Evolutionary conservation across 2,329 filamentous ascomycete species (phyloP).

Genomic region (Penicillium sclerotigenum): DNA sequence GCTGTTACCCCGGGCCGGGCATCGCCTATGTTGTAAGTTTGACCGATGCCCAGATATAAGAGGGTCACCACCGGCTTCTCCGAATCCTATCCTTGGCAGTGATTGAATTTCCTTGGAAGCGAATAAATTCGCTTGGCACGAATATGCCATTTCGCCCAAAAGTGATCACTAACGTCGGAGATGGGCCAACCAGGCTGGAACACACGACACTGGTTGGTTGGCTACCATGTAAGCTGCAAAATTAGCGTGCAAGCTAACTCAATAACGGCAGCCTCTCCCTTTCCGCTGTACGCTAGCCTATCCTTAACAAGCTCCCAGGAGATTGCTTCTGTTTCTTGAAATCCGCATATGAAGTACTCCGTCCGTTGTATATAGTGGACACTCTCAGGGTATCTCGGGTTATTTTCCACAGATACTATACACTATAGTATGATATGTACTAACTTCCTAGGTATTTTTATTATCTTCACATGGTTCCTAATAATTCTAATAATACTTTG

Average conservation of each 20-base stretch:
- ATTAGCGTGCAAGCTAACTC: neutral
- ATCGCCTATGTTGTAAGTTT: neutral
- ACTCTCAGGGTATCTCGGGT: neutral
- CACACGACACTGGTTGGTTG: neutral
- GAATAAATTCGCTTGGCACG: too few species aligned
- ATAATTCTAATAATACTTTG: neutral
- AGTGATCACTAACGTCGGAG: neutral
- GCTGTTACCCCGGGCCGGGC: neutral
- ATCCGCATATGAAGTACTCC: neutral
- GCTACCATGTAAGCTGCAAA: neutral
- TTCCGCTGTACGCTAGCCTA: constrained; percentile 9
- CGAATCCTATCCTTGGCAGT: too few species aligned
- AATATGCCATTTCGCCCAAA: neutral
- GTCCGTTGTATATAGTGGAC: neutral
- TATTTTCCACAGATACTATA: neutral
- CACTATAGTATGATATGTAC: too few species aligned
- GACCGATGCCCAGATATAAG: neutral
- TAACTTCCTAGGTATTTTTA: neutral
- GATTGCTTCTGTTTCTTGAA: constrained; percentile 1
- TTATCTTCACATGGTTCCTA: too few species aligned
- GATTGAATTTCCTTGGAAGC: too few species aligned
- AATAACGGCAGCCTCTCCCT: neutral
- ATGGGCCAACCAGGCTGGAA: neutral
- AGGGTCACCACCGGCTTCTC: too few species aligned
- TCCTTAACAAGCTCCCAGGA: constrained; percentile 13